Evolutionary conservation across 441 rosid species (phyloP).

Genomic region (Hypseocharis bilobata): DNA sequence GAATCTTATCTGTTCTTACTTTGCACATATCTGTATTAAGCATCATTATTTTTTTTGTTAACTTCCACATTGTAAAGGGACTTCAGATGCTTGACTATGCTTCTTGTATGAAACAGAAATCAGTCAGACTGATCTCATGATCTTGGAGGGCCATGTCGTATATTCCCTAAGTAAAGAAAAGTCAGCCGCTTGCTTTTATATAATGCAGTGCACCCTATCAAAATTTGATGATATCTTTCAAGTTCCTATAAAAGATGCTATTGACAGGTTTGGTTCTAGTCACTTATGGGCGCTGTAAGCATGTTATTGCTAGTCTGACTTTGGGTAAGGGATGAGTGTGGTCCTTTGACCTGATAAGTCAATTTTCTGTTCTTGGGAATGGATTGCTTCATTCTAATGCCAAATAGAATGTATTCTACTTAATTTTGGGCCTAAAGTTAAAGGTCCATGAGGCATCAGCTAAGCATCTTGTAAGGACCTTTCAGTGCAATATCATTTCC

Average conservation of each 20-base stretch:
- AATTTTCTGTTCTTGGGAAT: not conserved
- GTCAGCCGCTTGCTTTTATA: constrained; percentile 52
- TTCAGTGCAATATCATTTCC: constrained; percentile 2
- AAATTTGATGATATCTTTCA: constrained; percentile 21
- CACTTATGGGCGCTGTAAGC: not conserved
- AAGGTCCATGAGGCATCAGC: no score
- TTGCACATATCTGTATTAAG: not conserved
- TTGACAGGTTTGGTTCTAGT: constrained; percentile 42
- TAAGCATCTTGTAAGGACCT: not conserved
- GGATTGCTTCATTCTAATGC: not conserved
- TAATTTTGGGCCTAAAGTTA: no score
- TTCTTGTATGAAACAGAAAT: constrained; percentile 40
- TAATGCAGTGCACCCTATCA: constrained; percentile 49
- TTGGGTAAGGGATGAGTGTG: not conserved
- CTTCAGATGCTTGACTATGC: constrained; percentile 14
- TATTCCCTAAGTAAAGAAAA: constrained; percentile 57
- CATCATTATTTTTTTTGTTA: not conserved
- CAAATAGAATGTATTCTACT: not conserved
- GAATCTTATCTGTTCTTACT: not conserved
- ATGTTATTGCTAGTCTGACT: not conserved
- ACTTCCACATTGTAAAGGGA: not conserved
- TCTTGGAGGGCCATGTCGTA: constrained; percentile 54
- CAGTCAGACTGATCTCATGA: constrained; percentile 35
- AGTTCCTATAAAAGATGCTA: constrained; percentile 36
- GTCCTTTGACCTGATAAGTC: not conserved